Percentiles rank a stretch among this genome's conserved stretches.
Conservation (phyloP, 352 stramenopile species). For the Stephanocyclus meneghinianus region DNA sequence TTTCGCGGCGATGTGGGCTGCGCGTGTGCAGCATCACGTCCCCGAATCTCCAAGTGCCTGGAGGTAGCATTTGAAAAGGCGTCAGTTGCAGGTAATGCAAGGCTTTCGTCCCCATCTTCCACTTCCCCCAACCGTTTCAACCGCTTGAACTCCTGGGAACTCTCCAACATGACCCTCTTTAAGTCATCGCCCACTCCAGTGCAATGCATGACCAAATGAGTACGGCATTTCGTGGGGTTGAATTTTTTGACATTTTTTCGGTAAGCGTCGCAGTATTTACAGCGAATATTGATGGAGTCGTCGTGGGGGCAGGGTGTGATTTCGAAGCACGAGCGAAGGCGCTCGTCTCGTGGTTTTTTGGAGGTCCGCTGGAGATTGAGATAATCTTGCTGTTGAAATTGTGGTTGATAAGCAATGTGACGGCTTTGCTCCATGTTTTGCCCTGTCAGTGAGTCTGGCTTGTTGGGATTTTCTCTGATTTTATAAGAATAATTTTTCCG, state of each 20-base stretch:
- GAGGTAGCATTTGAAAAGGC: neutral
- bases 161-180: constrained; percentile 4
- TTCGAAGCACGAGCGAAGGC: constrained; percentile 26
- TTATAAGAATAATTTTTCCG: too few species aligned
- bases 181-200: constrained; percentile 15
- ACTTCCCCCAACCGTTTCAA: neutral
- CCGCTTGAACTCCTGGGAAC: constrained; percentile 21
- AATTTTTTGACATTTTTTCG: constrained; percentile 25
- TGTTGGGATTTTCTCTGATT: too few species aligned
- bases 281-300: constrained; percentile 4
- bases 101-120: neutral
- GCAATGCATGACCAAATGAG: constrained; percentile 16
- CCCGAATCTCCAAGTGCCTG: neutral
- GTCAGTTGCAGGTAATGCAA: neutral
- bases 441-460: too few species aligned
- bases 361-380: neutral
- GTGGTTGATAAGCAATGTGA: too few species aligned
- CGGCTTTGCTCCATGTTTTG: too few species aligned
- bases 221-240: constrained; percentile 28
- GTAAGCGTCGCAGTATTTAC: constrained; percentile 26
- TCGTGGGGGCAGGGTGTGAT: constrained; percentile 14
- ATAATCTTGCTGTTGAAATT: too few species aligned
- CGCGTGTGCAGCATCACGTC: neutral
- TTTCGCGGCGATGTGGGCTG: neutral
- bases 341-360: constrained; percentile 33